Evolutionary conservation across 352 stramenopile species (phyloP), one percentile per base, ranked within the genome.

Genomic region (Paralagenidium karlingii): DNA sequence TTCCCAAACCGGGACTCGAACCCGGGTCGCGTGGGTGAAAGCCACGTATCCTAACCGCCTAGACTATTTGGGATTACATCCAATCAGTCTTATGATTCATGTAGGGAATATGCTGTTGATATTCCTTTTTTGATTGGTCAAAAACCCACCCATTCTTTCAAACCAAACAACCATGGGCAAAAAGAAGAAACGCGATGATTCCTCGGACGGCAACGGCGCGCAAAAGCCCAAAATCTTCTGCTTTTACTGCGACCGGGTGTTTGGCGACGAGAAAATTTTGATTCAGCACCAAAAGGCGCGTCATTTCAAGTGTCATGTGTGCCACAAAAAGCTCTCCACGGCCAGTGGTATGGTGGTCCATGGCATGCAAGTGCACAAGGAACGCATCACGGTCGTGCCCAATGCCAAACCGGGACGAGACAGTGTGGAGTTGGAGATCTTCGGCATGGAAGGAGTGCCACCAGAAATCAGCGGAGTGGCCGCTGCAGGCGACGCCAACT

Each of bases 261-360:
- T 96, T 33, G 80, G 94, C 19, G 78, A 95, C 51, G 85, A 96
- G 55, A 90, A 89, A 47, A 73, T 90, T 19, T 45, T 96, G 36
- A 94, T 96, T 46, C 74, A 94, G 64, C 85, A 96, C 55, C 85
- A 96, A 61, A 96, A 96, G 51, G 77, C 76, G 45, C 79, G 82
- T 7, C 85, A 96, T 45, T 95, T 96, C 64, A 93, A 93, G 58
- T 95, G 83, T 56, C 70, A 80, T 25, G 64, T 75, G 18, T 95
- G 83, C 63, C 65, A 91, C 60, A 94, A 94, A 74, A 93, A 93
- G 56, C 76, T 95, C 50, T 90, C 68, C 39, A 94, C 83, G 16
- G 76, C 82, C 42, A 74, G 80, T 43, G 83, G 81, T 47, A 87
- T 94, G 74, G 61, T 81, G 51, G 80, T 95, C 33, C 83, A 95